Evolutionary conservation across 179 eudicot genomes (phyloP).

Genomic region (Pouteria campechiana): DNA sequence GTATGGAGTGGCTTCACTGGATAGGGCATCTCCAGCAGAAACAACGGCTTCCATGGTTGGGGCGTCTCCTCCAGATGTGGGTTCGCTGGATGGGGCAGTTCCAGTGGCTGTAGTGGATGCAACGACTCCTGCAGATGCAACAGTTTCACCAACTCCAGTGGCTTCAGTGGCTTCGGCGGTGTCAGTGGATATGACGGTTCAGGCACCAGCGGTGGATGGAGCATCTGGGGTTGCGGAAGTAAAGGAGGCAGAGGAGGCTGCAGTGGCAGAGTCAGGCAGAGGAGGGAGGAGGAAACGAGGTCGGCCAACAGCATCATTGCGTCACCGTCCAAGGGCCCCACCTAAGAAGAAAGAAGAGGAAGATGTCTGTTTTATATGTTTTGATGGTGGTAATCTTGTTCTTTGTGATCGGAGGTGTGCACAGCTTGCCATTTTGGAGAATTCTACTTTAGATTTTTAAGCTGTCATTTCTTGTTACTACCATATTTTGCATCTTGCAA

Average conservation of each 20-base stretch:
- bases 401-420: conserved; percentile 85
- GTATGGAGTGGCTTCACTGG: conserved; percentile 7
- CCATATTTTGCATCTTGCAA: not conserved
- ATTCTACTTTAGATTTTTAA: not conserved
- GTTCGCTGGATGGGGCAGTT: conserved; percentile 3
- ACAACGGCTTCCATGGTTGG: conserved; percentile 3
- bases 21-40: conserved; percentile 4
- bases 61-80: conserved; percentile 3
- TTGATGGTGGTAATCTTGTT: conserved; percentile 93
- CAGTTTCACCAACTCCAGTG: conserved; percentile 20
- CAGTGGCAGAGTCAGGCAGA: conserved; percentile 18
- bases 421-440: not conserved
- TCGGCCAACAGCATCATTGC: conserved; percentile 27
- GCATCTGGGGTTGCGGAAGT: conserved; percentile 23
- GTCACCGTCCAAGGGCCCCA: conserved; percentile 24
- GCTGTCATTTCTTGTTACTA: not conserved
- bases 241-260: conserved; percentile 18
- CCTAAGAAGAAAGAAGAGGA: conserved; percentile 57
- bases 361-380: conserved; percentile 97
- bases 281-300: conserved; percentile 80
- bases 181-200: conserved; percentile 20
- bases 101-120: conserved; percentile 14
- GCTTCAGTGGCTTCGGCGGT: conserved; percentile 28
- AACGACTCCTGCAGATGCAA: conserved; percentile 17
- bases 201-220: conserved; percentile 29